Evolutionary conservation across 2,329 filamentous ascomycete species (phyloP).

Genomic region (Ceratocystis smalleyi): DNA sequence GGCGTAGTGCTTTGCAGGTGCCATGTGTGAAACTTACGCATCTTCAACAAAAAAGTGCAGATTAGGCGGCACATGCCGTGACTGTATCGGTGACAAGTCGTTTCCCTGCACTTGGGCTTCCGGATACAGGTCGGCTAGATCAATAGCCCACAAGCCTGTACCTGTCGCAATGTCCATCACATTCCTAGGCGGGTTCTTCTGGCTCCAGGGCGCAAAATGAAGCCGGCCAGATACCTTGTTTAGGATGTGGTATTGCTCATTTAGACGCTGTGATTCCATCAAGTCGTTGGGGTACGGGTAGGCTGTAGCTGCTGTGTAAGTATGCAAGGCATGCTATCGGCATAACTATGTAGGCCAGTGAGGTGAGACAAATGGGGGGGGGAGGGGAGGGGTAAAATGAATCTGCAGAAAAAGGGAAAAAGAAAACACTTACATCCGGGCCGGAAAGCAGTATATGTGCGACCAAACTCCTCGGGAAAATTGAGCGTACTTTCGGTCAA

Average conservation of each 20-base stretch:
- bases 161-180: conserved; percentile 33
- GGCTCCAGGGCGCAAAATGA: conserved; percentile 30
- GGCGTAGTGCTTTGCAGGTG: neutral
- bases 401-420: neutral
- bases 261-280: conserved; percentile 28
- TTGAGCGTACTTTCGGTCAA: conserved; percentile 29
- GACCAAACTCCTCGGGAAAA: conserved; percentile 30
- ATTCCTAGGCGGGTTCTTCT: conserved; percentile 24
- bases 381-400: neutral
- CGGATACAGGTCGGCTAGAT: conserved; percentile 49
- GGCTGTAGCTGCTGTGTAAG: conserved; percentile 22
- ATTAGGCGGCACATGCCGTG: conserved; percentile 50
- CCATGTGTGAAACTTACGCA: conserved; percentile 23
- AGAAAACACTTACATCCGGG: conserved; percentile 29
- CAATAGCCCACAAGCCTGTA: conserved; percentile 46
- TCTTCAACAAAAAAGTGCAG: conserved; percentile 63
- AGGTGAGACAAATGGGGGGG: neutral
- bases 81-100: conserved; percentile 54
- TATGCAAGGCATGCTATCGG: neutral
- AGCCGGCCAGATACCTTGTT: conserved; percentile 27
- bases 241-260: conserved; percentile 27
- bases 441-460: conserved; percentile 34
- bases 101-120: conserved; percentile 43
- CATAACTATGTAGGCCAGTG: neutral
- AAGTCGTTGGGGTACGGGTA: conserved; percentile 33